A percentile compares a stretch with the other conserved stretches of the same genome.
These are phyloP conservation scores for Paraglomus occultum DNA, from an alignment of 192 early-diverging fungal genomes.

Conservation along the genomic window DNA sequence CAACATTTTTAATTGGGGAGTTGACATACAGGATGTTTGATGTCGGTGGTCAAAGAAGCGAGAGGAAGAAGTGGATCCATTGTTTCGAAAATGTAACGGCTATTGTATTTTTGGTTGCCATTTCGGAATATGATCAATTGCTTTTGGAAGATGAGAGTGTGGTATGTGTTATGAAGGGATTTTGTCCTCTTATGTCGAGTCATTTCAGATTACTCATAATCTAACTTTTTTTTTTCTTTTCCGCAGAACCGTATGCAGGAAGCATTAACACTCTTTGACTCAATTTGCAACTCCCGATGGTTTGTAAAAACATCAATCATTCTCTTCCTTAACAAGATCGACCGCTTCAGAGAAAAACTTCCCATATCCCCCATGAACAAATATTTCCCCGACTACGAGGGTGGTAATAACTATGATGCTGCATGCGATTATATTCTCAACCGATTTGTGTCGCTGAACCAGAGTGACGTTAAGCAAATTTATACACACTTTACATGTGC, in stretches of 20 bases:
- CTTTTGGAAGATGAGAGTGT: conserved; percentile 95
- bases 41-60: conserved; percentile 97
- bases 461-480: conserved; percentile 78
- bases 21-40: conserved; percentile 96
- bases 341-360: conserved; percentile 92
- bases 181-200: background rate
- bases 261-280: conserved; percentile 94
- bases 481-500: conserved; percentile 90
- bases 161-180: conserved; percentile 40
- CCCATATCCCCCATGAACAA: conserved; percentile 75
- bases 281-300: conserved; percentile 97
- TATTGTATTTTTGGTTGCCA: conserved; percentile 94
- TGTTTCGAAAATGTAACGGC: conserved; percentile 97
- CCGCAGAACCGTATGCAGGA: conserved; percentile 90
- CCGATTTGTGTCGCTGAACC: conserved; percentile 78
- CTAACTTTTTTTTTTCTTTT: background rate
- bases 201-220: background rate
- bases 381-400: conserved; percentile 88
- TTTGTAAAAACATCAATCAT: conserved; percentile 98
- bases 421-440: conserved; percentile 79
- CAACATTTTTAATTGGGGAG: conserved; percentile 86
- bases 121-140: conserved; percentile 94
- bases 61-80: conserved; percentile 99
- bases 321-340: conserved; percentile 98
- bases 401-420: conserved; percentile 66